Conservation (phyloP, 768 basidiomycete genomes). For the Lactarius akahatsu region DNA sequence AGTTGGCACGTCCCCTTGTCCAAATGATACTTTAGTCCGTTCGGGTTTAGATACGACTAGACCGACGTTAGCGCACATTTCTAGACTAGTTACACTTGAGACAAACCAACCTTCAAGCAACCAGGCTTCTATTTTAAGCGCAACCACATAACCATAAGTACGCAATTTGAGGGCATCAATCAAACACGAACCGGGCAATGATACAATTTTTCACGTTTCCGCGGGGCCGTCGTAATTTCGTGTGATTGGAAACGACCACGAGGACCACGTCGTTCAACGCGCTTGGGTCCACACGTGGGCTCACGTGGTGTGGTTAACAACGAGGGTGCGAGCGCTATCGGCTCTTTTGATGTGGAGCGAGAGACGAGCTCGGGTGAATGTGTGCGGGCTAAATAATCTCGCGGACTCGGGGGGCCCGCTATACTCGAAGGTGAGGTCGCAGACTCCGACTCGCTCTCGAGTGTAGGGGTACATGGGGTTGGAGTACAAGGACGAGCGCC, state of each 20-base stretch:
- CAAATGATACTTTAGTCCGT: conserved; percentile 66
- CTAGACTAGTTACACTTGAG: neutral
- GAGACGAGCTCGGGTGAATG: conserved; percentile 9
- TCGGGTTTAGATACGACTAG: conserved; percentile 62
- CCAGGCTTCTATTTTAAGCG: conserved; percentile 39
- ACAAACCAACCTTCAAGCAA: conserved; percentile 51
- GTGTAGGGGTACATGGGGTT: conserved; percentile 17
- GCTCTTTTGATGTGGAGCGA: conserved; percentile 10
- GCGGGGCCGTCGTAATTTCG: conserved; percentile 21
- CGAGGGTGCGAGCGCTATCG: conserved; percentile 26
- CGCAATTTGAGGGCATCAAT: neutral
- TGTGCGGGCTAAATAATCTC: conserved; percentile 15
- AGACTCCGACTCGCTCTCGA: conserved; percentile 23
- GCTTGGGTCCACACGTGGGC: conserved; percentile 18
- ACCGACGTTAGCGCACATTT: conserved; percentile 15
- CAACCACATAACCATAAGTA: conserved; percentile 6
- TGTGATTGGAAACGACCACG: conserved; percentile 30
- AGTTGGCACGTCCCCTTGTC: conserved; percentile 64
- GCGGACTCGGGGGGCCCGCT: conserved; percentile 21
- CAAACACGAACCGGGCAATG: conserved; percentile 26
- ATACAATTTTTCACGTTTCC: conserved; percentile 30
- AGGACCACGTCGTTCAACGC: conserved; percentile 26
- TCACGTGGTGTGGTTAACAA: conserved; percentile 26
- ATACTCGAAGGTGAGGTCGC: conserved; percentile 18
- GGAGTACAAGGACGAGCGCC: conserved; percentile 25